phyloP scores from a whole-genome alignment of 495 filamentous ascomycete species.

The Emericellopsis terricola region DNA sequence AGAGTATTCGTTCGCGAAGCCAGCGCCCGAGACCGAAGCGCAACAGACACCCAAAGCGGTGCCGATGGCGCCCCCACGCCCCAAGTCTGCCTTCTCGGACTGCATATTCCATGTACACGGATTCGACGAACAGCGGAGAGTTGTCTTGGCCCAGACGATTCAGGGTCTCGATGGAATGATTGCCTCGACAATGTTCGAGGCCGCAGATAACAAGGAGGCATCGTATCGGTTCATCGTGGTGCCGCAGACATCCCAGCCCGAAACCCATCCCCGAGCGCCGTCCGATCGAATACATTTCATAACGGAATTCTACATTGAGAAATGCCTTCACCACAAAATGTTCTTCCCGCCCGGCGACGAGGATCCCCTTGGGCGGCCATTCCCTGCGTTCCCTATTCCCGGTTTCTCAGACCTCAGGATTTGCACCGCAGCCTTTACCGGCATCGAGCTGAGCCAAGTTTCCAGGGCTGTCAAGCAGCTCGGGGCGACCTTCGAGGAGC shows the following conservation, averaged over 20 bases:
- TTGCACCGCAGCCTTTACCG: constrained; percentile 65
- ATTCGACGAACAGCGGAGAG: constrained; percentile 27
- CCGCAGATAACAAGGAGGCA: constrained; percentile 9
- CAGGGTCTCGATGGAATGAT: constrained; percentile 26
- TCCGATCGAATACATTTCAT: constrained; percentile 31
- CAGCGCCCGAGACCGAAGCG: constrained; percentile 4
- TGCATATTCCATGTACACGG: constrained; percentile 47
- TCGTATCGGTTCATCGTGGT: constrained; percentile 28
- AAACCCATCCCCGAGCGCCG: constrained; percentile 19
- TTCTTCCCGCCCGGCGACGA: constrained; percentile 45
- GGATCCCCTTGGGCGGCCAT: constrained; percentile 60
- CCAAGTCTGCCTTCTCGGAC: constrained; percentile 29
- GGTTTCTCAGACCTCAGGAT: constrained; percentile 51
- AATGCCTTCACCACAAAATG: constrained; percentile 56
- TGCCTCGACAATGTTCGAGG: constrained; percentile 23
- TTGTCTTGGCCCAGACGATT: constrained; percentile 25
- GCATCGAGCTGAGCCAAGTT: constrained; percentile 72
- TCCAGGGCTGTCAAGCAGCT: constrained; percentile 56
- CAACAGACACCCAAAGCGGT: constrained; percentile 4
- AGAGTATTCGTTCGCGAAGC: constrained; percentile 12
- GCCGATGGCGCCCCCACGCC: constrained; percentile 3
- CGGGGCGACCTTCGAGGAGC: constrained; percentile 63
- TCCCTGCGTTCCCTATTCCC: constrained; percentile 46
- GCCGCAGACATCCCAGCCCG: constrained; percentile 22
- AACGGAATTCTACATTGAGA: constrained; percentile 87